A percentile compares a stretch with the other conserved stretches of the same genome.
Evolutionary conservation across 331 rosid species (phyloP).

Genomic region (Pyrus hybrid): DNA sequence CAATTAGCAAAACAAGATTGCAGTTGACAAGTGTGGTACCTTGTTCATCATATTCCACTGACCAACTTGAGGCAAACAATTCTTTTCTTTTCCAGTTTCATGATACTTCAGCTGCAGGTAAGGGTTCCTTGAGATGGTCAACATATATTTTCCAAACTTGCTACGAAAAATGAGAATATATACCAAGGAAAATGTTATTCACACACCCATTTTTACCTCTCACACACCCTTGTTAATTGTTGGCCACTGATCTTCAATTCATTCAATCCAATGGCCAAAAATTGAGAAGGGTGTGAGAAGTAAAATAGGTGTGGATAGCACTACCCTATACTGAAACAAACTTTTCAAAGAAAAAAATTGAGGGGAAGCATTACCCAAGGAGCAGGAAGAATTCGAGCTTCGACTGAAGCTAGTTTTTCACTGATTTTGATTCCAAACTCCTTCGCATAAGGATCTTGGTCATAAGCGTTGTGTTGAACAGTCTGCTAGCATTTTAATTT

Average conservation of each 20-base stretch:
- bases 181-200: neutral
- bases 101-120: slow-evolving; percentile 80
- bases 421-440: slow-evolving; percentile 90
- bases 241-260: too few species aligned
- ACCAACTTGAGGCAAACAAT: slow-evolving; percentile 97
- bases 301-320: too few species aligned
- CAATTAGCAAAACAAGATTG: neutral
- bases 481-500: slow-evolving; percentile 37
- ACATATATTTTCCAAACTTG: neutral
- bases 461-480: slow-evolving; percentile 74
- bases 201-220: too few species aligned
- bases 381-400: slow-evolving; percentile 96
- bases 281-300: too few species aligned
- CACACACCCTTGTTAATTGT: too few species aligned
- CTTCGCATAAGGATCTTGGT: slow-evolving; percentile 91
- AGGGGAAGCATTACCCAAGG: slow-evolving; percentile 69
- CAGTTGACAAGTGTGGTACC: slow-evolving; percentile 34
- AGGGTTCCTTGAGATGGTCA: slow-evolving; percentile 8
- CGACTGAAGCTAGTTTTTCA: slow-evolving; percentile 84
- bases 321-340: neutral
- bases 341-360: neutral
- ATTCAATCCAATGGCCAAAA: too few species aligned
- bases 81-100: slow-evolving; percentile 89
- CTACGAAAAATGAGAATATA: neutral
- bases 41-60: slow-evolving; percentile 99